phyloP scores from a whole-genome alignment of 1,284 basidiomycete genomes.

The Retiboletus flavoniger region DNA sequence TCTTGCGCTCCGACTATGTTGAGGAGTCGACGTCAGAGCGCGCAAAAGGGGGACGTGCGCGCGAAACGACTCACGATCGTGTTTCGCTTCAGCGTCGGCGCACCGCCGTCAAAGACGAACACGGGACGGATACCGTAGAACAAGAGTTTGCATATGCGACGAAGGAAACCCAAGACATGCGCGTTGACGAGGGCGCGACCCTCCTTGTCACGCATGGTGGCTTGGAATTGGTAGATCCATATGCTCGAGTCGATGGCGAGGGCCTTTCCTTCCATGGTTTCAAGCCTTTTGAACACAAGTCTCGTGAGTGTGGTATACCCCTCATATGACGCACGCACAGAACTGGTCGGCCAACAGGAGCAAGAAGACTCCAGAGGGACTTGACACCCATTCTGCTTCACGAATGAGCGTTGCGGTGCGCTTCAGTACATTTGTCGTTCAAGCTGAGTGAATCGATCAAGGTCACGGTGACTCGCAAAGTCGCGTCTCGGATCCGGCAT shows the following conservation, averaged over 20 bases:
- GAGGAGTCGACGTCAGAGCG: slow-evolving; percentile 2
- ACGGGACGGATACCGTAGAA: slow-evolving; percentile 98
- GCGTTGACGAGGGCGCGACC: slow-evolving; percentile 90
- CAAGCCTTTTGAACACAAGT: slow-evolving; percentile 55
- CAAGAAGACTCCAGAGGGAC: slow-evolving; percentile 89
- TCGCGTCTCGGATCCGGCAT: background rate
- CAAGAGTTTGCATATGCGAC: slow-evolving; percentile 91
- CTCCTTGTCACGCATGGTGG: slow-evolving; percentile 98
- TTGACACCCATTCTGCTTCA: slow-evolving; percentile 81
- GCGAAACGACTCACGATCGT: slow-evolving; percentile 68
- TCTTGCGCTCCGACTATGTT: slow-evolving; percentile 75
- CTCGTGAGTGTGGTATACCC: slow-evolving; percentile 6
- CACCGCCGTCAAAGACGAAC: slow-evolving; percentile 96
- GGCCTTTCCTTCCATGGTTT: slow-evolving; percentile 86
- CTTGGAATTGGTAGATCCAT: slow-evolving; percentile 99
- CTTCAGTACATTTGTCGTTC: background rate
- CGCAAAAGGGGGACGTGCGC: background rate
- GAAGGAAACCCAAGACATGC: slow-evolving; percentile 91
- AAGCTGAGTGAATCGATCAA: background rate
- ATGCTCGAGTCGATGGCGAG: slow-evolving; percentile 98
- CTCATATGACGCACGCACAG: slow-evolving; percentile 54
- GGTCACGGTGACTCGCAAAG: background rate
- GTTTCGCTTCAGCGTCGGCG: slow-evolving; percentile 80
- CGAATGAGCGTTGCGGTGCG: background rate
- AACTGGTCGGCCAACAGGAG: slow-evolving; percentile 86